Percentiles rank a stretch among this genome's conserved stretches.
Evolutionary conservation across 495 filamentous ascomycete species (phyloP).

Genomic region (Aspergillus indologenus): DNA sequence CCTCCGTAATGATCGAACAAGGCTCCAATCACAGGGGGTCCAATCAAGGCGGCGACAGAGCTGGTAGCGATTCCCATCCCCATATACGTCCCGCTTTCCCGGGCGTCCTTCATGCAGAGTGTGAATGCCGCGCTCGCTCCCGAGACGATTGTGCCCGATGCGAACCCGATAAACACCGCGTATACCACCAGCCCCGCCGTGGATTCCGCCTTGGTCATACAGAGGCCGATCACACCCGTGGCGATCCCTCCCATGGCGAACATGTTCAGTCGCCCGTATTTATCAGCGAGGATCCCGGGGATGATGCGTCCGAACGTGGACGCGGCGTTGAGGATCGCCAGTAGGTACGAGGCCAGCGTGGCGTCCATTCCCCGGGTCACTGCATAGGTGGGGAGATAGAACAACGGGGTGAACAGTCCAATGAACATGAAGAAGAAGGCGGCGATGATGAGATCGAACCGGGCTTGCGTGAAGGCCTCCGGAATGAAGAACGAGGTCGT

Average conservation of each 20-base stretch:
- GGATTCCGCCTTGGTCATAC: slow-evolving; percentile 49
- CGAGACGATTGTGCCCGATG: slow-evolving; percentile 53
- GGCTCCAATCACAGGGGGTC: slow-evolving; percentile 29
- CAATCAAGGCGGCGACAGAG: slow-evolving; percentile 25
- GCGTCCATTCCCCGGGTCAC: slow-evolving; percentile 20
- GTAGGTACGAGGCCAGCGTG: slow-evolving; percentile 20
- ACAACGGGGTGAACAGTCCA: slow-evolving; percentile 25
- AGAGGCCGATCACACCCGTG: slow-evolving; percentile 23
- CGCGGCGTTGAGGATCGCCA: slow-evolving; percentile 29
- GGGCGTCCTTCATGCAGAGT: slow-evolving; percentile 8
- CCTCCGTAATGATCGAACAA: slow-evolving; percentile 15
- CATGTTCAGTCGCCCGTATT: slow-evolving; percentile 26
- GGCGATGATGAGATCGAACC: slow-evolving; percentile 16
- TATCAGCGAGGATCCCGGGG: slow-evolving; percentile 26
- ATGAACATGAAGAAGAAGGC: slow-evolving; percentile 25
- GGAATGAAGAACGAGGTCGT: slow-evolving; percentile 14
- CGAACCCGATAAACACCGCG: slow-evolving; percentile 53
- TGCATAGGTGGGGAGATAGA: slow-evolving; percentile 26
- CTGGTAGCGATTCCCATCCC: slow-evolving; percentile 22
- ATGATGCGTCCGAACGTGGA: slow-evolving; percentile 28
- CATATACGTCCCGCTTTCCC: slow-evolving; percentile 53
- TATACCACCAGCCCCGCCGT: slow-evolving; percentile 49
- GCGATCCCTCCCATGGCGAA: slow-evolving; percentile 13
- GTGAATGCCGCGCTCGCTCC: slow-evolving; percentile 29
- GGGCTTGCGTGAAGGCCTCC: slow-evolving; percentile 12